These are phyloP conservation scores for Hypomyces perniciosus DNA, from an alignment of 2,329 filamentous ascomycete genomes.

Conservation along the genomic window DNA sequence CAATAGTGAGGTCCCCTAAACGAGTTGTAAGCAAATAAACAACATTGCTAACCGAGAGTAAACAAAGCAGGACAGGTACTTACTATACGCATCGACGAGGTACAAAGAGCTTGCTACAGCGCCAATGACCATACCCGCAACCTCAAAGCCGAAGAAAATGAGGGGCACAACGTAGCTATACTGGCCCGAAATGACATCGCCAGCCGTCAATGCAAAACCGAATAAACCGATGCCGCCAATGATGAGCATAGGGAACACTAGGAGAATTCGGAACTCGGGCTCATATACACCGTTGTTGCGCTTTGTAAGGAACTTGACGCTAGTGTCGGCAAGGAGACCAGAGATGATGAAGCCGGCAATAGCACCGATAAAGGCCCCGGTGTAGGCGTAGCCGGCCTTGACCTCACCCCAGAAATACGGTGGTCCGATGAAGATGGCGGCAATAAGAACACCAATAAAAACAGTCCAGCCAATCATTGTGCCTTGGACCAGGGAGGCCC, in stretches of 20 bases:
- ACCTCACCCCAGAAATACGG: slow-evolving; percentile 78
- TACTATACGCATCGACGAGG: slow-evolving; percentile 86
- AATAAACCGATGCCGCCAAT: slow-evolving; percentile 74
- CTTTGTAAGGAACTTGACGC: slow-evolving; percentile 62
- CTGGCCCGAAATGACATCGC: slow-evolving; percentile 45
- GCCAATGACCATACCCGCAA: slow-evolving; percentile 87
- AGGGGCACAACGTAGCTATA: slow-evolving; percentile 71
- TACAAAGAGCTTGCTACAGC: slow-evolving; percentile 82
- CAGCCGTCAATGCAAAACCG: slow-evolving; percentile 72
- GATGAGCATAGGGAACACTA: slow-evolving; percentile 77
- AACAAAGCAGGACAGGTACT: slow-evolving; percentile 27
- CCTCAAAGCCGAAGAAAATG: slow-evolving; percentile 76
- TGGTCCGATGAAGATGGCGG: slow-evolving; percentile 73
- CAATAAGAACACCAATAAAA: slow-evolving; percentile 78
- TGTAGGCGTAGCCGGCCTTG: slow-evolving; percentile 80
- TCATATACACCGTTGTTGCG: slow-evolving; percentile 79
- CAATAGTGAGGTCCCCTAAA: slow-evolving; percentile 69
- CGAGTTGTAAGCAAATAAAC: slow-evolving; percentile 9
- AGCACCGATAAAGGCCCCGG: slow-evolving; percentile 78
- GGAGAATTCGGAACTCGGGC: slow-evolving; percentile 79
- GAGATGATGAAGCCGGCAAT: slow-evolving; percentile 71
- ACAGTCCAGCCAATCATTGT: slow-evolving; percentile 94
- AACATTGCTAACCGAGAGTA: background rate
- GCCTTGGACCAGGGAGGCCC: slow-evolving; percentile 75
- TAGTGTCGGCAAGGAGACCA: slow-evolving; percentile 67